A percentile compares a stretch with the other conserved stretches of the same genome.
phyloP scores from a whole-genome alignment of 106 monocot species.

The Platanthera guangdongensis region DNA sequence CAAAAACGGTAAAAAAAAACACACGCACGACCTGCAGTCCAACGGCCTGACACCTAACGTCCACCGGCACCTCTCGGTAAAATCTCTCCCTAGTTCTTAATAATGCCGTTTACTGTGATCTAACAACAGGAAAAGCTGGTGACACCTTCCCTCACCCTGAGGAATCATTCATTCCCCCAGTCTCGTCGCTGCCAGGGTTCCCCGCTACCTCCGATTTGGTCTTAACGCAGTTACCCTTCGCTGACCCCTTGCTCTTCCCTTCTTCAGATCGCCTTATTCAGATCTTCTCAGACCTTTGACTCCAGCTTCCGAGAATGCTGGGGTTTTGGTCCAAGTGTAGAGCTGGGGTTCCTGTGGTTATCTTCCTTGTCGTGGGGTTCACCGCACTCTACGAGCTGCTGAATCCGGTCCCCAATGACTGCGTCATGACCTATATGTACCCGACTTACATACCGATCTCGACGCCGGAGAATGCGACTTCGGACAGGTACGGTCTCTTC shows the following conservation, averaged over 20 bases:
- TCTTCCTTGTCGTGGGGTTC: conserved; percentile 29
- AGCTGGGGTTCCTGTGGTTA: conserved; percentile 30
- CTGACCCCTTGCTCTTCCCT: background rate
- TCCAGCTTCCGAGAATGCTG: conserved; percentile 17
- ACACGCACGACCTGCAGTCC: too few species aligned
- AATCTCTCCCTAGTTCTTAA: background rate
- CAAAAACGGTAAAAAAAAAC: too few species aligned
- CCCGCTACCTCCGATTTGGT: background rate
- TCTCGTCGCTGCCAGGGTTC: background rate
- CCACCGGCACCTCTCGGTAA: background rate
- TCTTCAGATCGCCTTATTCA: background rate
- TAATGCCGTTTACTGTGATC: background rate
- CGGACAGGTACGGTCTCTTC: conserved; percentile 74
- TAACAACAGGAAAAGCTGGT: background rate
- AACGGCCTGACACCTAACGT: background rate
- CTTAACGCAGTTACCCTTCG: background rate
- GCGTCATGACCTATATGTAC: conserved; percentile 97
- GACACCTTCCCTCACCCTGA: background rate
- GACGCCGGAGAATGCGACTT: conserved; percentile 45
- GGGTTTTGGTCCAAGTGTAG: conserved; percentile 37
- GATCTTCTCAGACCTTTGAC: background rate
- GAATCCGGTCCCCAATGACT: conserved; percentile 65
- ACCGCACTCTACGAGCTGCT: conserved; percentile 53
- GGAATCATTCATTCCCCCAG: background rate
- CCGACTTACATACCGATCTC: conserved; percentile 88